Evolutionary conservation across 352 stramenopile genomes (phyloP).

Genomic region (Phytopythium vexans): DNA sequence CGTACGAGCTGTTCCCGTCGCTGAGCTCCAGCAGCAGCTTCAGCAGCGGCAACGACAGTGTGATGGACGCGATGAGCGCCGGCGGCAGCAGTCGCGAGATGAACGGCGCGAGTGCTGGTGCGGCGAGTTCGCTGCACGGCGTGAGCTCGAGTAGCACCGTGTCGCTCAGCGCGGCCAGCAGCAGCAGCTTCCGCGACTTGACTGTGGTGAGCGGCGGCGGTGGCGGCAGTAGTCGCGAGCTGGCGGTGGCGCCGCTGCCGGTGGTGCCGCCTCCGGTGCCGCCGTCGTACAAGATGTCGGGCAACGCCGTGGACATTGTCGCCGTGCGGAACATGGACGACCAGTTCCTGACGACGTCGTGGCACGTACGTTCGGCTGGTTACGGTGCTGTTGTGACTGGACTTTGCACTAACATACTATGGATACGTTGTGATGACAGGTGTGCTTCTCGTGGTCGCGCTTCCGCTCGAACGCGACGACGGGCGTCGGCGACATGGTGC

Average conservation of each 20-base stretch:
- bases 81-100: slow-evolving; percentile 4
- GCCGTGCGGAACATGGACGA: slow-evolving; percentile 58
- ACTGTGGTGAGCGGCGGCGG: slow-evolving; percentile 6
- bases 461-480: slow-evolving; percentile 57
- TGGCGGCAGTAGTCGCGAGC: slow-evolving; percentile 11
- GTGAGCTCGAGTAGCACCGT: no score
- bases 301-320: slow-evolving; percentile 81
- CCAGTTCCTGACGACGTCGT: slow-evolving; percentile 64
- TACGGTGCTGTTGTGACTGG: not conserved
- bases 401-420: not conserved
- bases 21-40: slow-evolving; percentile 14
- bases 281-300: slow-evolving; percentile 63
- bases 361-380: slow-evolving; percentile 67
- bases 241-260: slow-evolving; percentile 5
- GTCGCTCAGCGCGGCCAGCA: no score
- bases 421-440: slow-evolving; percentile 9
- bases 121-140: no score
- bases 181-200: slow-evolving; percentile 10
- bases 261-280: slow-evolving; percentile 9
- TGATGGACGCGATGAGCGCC: no score
- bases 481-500: slow-evolving; percentile 67
- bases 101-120: not conserved
- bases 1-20: slow-evolving; percentile 28
- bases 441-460: slow-evolving; percentile 69
- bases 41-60: no score